Conservation (phyloP, 1,284 basidiomycete genomes). For the Fomitiporia mediterranea region DNA sequence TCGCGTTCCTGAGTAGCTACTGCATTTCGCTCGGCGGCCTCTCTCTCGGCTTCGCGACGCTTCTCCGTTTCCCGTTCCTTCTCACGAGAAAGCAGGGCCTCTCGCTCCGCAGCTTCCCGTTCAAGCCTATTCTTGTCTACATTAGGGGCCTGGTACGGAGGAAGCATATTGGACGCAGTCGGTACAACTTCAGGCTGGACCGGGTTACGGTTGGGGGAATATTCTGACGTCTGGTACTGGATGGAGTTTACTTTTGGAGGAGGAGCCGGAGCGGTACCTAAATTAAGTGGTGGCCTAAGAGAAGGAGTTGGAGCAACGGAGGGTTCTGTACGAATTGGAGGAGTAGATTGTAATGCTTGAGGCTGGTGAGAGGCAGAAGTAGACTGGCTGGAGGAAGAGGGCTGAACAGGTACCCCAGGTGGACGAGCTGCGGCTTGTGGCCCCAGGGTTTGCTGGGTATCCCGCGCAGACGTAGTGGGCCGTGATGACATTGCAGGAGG, state of each 20-base stretch:
- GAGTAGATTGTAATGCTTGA: not conserved
- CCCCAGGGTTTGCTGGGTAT: not conserved
- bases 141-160: slow-evolving; percentile 1
- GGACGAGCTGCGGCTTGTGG: slow-evolving; percentile 3
- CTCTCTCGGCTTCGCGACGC: not conserved
- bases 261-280: not conserved
- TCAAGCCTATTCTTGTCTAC: not conserved
- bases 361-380: slow-evolving; percentile 9
- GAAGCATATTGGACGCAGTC: slow-evolving; percentile 2
- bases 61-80: not conserved
- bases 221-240: not conserved
- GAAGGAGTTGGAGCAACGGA: not conserved
- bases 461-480: not conserved
- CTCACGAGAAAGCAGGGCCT: not conserved
- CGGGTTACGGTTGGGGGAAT: not conserved
- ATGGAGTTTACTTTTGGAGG: not conserved
- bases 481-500: not conserved
- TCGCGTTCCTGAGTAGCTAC: slow-evolving; percentile 4
- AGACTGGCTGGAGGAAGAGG: slow-evolving; percentile 18
- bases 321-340: not conserved
- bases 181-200: not conserved
- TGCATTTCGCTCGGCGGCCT: slow-evolving; percentile 5
- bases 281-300: not conserved
- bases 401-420: slow-evolving; percentile 15
- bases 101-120: not conserved